phyloP scores from a whole-genome alignment of 2,329 filamentous ascomycete species.

The Botryosphaeria dothidea region DNA sequence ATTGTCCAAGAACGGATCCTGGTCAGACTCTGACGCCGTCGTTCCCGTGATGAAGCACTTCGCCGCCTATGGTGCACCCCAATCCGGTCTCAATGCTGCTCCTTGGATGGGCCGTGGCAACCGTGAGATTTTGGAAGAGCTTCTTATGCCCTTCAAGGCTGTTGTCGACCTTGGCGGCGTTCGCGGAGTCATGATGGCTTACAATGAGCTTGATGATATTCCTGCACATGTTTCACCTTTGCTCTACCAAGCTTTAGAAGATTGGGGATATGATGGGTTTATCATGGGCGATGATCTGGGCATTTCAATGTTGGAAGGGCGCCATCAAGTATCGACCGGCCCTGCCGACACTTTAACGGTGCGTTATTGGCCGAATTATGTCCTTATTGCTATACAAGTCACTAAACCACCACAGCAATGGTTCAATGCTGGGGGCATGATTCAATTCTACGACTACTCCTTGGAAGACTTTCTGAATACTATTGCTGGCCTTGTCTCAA shows the following conservation, averaged over 20 bases:
- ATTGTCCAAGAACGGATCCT: slow-evolving; percentile 47
- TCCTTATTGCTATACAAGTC: neutral
- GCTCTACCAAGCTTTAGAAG: slow-evolving; percentile 40
- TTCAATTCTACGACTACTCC: slow-evolving; percentile 49
- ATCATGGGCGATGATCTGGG: slow-evolving; percentile 43
- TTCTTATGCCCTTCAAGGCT: slow-evolving; percentile 47
- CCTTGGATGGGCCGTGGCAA: slow-evolving; percentile 48
- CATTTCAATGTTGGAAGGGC: slow-evolving; percentile 28
- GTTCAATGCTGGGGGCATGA: slow-evolving; percentile 49
- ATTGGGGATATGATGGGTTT: slow-evolving; percentile 46
- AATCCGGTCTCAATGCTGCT: slow-evolving; percentile 46
- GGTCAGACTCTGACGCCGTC: slow-evolving; percentile 45
- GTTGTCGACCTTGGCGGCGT: slow-evolving; percentile 46
- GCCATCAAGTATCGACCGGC: slow-evolving; percentile 41
- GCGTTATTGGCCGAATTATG: neutral
- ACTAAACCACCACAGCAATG: slow-evolving; percentile 34
- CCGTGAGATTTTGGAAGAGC: slow-evolving; percentile 45
- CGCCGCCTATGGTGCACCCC: slow-evolving; percentile 46
- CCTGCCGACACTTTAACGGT: slow-evolving; percentile 39
- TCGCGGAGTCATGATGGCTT: slow-evolving; percentile 49
- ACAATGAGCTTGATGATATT: slow-evolving; percentile 46
- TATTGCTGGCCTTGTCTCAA: slow-evolving; percentile 35
- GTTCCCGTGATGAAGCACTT: slow-evolving; percentile 51
- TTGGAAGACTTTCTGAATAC: slow-evolving; percentile 41
- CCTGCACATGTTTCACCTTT: slow-evolving; percentile 43